Evolutionary conservation across 1,139 yeast species (phyloP).

Genomic region (Nakaseomyces glabratus): DNA sequence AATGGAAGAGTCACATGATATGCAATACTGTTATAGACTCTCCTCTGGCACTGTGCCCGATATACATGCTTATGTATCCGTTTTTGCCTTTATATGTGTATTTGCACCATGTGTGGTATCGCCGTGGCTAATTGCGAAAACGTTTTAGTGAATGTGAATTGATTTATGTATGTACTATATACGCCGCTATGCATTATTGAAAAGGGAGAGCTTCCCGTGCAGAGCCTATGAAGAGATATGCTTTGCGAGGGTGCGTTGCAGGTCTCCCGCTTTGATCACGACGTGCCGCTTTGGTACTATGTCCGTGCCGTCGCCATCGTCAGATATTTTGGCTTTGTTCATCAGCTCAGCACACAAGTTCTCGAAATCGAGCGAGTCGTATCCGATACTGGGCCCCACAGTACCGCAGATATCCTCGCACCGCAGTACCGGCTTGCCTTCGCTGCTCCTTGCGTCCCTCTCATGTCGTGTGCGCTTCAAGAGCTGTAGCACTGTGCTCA

Average conservation of each 20-base stretch:
- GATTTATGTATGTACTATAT: too few relatives aligned
- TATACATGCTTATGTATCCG: too few relatives aligned
- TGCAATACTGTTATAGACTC: too few relatives aligned
- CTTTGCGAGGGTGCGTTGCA: conserved; percentile 46
- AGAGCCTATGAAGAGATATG: conserved; percentile 13
- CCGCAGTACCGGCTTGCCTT: neutral
- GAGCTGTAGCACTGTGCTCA: conserved; percentile 8
- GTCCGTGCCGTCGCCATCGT: conserved; percentile 80
- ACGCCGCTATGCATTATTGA: too few relatives aligned
- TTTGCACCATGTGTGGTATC: too few relatives aligned
- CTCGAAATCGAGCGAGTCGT: conserved; percentile 85
- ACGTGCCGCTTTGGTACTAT: conserved; percentile 32
- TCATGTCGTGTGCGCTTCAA: neutral
- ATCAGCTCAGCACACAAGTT: conserved; percentile 81
- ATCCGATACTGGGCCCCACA: conserved; percentile 83
- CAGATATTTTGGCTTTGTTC: conserved; percentile 74
- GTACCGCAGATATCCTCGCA: conserved; percentile 62
- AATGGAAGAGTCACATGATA: too few relatives aligned
- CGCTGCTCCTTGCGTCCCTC: neutral
- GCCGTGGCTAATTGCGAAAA: too few relatives aligned
- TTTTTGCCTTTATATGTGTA: too few relatives aligned
- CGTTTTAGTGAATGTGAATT: too few relatives aligned
- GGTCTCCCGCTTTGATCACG: conserved; percentile 68
- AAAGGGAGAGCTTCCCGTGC: too few relatives aligned
- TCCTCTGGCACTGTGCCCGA: too few relatives aligned